phyloP scores from a whole-genome alignment of 495 filamentous ascomycete species.

The Glarea lozoyensis region DNA sequence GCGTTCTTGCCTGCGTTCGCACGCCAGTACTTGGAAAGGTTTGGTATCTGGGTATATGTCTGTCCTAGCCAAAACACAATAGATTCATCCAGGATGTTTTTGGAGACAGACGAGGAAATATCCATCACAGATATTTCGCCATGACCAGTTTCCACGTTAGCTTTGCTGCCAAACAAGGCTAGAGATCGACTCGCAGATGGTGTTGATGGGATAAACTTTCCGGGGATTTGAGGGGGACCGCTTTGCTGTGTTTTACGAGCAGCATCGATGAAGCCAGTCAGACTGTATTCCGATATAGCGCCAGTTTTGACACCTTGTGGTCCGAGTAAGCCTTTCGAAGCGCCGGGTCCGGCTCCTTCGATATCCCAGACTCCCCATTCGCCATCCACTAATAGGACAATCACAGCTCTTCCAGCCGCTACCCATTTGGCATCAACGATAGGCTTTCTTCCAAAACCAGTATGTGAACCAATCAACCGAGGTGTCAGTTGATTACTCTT shows the following conservation, averaged over 20 bases:
- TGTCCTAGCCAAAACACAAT: conserved; percentile 61
- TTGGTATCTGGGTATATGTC: conserved; percentile 52
- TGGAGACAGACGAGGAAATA: conserved; percentile 34
- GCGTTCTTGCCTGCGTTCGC: conserved; percentile 46
- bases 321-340: conserved; percentile 43
- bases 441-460: conserved; percentile 50
- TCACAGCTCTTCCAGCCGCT: conserved; percentile 63
- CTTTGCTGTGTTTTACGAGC: conserved; percentile 12
- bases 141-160: conserved; percentile 23
- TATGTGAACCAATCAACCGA: conserved; percentile 27
- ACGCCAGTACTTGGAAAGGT: conserved; percentile 57
- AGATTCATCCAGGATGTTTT: conserved; percentile 50
- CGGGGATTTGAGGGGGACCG: conserved; percentile 29
- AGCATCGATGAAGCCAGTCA: conserved; percentile 58
- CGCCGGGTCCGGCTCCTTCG: conserved; percentile 52
- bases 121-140: conserved; percentile 58
- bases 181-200: conserved; percentile 59
- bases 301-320: conserved; percentile 58
- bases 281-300: conserved; percentile 55
- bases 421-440: conserved; percentile 81
- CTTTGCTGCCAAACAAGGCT: conserved; percentile 22
- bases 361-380: conserved; percentile 95
- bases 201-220: conserved; percentile 72
- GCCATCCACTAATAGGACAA: conserved; percentile 71
- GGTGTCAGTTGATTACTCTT: conserved; percentile 12